These are phyloP conservation scores for Pneumocystis murina DNA, from an alignment of 1,139 yeast species.

Conservation along the genomic window DNA sequence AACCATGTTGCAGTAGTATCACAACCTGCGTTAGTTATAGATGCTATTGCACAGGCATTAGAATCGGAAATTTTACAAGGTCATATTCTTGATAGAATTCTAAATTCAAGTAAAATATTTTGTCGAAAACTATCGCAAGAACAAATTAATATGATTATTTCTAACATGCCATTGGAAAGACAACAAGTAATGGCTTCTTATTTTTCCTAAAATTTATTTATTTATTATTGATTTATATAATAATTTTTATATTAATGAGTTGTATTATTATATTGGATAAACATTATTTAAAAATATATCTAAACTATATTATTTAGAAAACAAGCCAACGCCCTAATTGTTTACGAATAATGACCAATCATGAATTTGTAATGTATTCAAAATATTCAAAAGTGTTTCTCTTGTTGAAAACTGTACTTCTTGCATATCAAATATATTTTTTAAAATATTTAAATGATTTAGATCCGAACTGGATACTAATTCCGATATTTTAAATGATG, in stretches of 20 bases:
- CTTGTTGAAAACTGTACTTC: neutral
- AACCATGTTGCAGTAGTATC: conserved; percentile 43
- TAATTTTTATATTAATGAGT: neutral
- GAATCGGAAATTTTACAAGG: conserved; percentile 55
- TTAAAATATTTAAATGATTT: neutral
- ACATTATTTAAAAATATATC: neutral
- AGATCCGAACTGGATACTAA: neutral
- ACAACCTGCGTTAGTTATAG: conserved; percentile 53
- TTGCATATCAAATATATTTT: neutral
- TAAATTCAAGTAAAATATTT: conserved; percentile 29
- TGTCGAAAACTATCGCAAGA: neutral
- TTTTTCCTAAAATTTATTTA: neutral
- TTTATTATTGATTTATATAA: neutral
- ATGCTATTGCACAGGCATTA: conserved; percentile 63
- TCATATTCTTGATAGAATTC: conserved; percentile 49
- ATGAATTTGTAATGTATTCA: neutral
- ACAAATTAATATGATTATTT: neutral
- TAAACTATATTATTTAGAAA: neutral
- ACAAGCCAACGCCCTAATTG: neutral
- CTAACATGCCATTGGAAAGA: neutral
- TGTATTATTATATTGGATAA: neutral
- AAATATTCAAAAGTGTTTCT: neutral
- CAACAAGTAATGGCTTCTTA: neutral
- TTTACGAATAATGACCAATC: neutral
- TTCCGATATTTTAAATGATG: neutral